Conservation (phyloP, 2,329 filamentous ascomycete genomes). For the Hypoxylon sp. region DNA sequence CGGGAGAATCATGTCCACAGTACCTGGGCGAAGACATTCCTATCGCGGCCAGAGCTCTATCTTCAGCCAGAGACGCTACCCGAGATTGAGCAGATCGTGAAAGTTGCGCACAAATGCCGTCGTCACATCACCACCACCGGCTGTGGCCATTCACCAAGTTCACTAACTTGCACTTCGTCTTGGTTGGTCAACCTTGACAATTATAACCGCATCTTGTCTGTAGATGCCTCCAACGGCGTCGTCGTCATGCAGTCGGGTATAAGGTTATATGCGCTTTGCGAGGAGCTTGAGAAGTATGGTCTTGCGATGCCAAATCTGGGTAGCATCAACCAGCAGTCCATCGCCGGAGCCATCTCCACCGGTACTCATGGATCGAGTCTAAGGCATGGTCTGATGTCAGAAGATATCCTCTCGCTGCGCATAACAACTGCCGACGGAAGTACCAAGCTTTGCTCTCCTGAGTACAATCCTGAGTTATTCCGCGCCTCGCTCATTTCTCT, state of each 20-base stretch:
- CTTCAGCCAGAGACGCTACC: slow-evolving; percentile 80
- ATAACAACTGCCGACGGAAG: slow-evolving; percentile 85
- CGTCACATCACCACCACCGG: slow-evolving; percentile 87
- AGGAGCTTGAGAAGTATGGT: slow-evolving; percentile 75
- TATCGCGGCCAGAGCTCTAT: slow-evolving; percentile 88
- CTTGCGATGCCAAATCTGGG: slow-evolving; percentile 91
- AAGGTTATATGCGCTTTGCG: slow-evolving; percentile 76
- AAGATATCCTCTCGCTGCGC: slow-evolving; percentile 76
- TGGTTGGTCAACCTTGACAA: slow-evolving; percentile 96
- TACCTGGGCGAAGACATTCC: slow-evolving; percentile 95
- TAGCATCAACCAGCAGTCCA: slow-evolving; percentile 93
- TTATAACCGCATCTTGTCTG: slow-evolving; percentile 74
- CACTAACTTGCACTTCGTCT: slow-evolving; percentile 89
- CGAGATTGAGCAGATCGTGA: slow-evolving; percentile 86
- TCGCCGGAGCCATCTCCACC: slow-evolving; percentile 91
- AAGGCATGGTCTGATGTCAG: slow-evolving; percentile 82
- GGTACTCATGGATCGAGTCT: slow-evolving; percentile 92
- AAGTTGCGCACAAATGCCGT: slow-evolving; percentile 80
- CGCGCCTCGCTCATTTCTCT: slow-evolving; percentile 86
- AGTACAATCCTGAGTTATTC: slow-evolving; percentile 80
- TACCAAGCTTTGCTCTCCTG: slow-evolving; percentile 73
- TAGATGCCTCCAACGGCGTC: slow-evolving; percentile 71
- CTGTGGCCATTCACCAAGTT: slow-evolving; percentile 89
- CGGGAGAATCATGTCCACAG: slow-evolving; percentile 77
- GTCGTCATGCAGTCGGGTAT: slow-evolving; percentile 90